Percentiles rank a stretch among this genome's conserved stretches.
These are phyloP conservation scores for Athelia sp. DNA, from an alignment of 1,284 basidiomycete genomes.

Conservation along the genomic window DNA sequence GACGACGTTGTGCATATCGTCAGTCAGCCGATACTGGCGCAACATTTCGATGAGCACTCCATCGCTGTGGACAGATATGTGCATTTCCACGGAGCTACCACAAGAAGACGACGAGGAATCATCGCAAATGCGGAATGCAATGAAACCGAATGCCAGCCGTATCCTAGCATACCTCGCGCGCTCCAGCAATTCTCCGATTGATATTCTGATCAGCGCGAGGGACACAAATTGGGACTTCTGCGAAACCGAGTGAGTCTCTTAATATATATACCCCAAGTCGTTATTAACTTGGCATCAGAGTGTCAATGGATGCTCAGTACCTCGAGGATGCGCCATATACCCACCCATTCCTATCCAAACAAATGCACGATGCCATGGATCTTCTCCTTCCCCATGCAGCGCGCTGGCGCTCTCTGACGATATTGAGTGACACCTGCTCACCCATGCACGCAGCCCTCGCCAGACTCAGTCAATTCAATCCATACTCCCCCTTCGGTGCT, in stretches of 20 bases:
- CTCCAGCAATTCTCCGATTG: slow-evolving; percentile 41
- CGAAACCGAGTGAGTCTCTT: slow-evolving; percentile 37
- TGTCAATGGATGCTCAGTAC: slow-evolving; percentile 4
- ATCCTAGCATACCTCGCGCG: slow-evolving; percentile 33
- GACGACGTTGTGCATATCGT: slow-evolving; percentile 36
- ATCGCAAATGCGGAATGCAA: slow-evolving; percentile 8
- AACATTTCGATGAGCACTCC: slow-evolving; percentile 39
- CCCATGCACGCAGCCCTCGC: slow-evolving; percentile 44
- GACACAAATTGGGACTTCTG: slow-evolving; percentile 49
- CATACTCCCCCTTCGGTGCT: slow-evolving; percentile 27
- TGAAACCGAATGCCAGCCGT: slow-evolving; percentile 25
- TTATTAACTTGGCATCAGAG: not conserved
- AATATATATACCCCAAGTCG: slow-evolving; percentile 2
- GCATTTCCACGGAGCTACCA: slow-evolving; percentile 38
- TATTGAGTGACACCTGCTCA: slow-evolving; percentile 48
- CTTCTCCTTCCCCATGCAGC: slow-evolving; percentile 40
- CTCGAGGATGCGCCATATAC: slow-evolving; percentile 19
- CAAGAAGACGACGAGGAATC: slow-evolving; percentile 10
- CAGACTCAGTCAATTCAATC: slow-evolving; percentile 28
- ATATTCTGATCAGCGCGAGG: slow-evolving; percentile 49
- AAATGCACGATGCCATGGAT: slow-evolving; percentile 37
- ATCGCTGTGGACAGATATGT: slow-evolving; percentile 48
- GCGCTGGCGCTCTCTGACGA: slow-evolving; percentile 44
- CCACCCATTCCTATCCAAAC: slow-evolving; percentile 33
- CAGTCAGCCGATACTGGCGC: slow-evolving; percentile 48